Evolutionary conservation across 306 rosid genomes (phyloP).

Genomic region (Casuarina equisetifolia): DNA sequence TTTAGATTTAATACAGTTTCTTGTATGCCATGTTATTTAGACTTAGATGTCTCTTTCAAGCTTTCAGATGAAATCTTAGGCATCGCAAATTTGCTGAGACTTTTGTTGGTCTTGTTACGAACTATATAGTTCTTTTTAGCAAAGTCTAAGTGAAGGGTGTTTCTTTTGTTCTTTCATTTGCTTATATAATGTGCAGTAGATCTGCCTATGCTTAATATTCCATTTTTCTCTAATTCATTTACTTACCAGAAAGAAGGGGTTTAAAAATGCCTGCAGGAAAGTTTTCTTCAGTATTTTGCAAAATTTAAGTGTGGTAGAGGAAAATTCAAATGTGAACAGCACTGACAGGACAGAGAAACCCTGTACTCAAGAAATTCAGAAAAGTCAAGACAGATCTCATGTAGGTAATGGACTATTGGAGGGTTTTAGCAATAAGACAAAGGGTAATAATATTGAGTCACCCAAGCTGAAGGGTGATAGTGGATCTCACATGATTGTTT

Average conservation of each 20-base stretch:
- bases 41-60: not conserved
- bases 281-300: conserved; percentile 35
- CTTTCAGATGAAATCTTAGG: not conserved
- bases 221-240: not conserved
- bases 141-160: not conserved
- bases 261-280: conserved; percentile 32
- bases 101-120: not conserved
- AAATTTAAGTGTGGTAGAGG: conserved; percentile 28
- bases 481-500: not conserved
- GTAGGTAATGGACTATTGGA: conserved; percentile 19
- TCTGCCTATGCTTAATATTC: not conserved
- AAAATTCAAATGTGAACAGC: conserved; percentile 28
- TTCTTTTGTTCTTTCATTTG: not conserved
- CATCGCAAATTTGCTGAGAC: not conserved
- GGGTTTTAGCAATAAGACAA: conserved; percentile 22
- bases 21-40: not conserved
- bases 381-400: conserved; percentile 18
- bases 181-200: not conserved
- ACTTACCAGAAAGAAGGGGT: not conserved
- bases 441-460: too few relatives aligned
- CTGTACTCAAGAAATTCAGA: conserved; percentile 10
- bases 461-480: too few relatives aligned
- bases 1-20: not conserved
- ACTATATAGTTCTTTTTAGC: not conserved
- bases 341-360: conserved; percentile 26